Conservation (phyloP, 2,329 filamentous ascomycete species). For the Neodidymelliopsis sp. region DNA sequence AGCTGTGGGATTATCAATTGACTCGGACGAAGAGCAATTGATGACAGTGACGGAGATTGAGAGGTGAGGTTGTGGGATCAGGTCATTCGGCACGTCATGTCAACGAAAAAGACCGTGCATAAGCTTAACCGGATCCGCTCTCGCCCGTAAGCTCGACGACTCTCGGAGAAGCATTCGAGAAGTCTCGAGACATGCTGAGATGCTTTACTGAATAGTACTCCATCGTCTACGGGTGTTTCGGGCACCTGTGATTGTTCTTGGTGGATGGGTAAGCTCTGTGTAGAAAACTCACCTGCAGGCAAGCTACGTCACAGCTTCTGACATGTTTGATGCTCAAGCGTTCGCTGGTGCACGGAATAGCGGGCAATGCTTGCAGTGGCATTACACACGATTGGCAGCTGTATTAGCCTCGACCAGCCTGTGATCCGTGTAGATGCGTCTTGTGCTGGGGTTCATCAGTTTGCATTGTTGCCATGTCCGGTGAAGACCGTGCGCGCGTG, state of each 20-base stretch:
- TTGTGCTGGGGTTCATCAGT: not conserved
- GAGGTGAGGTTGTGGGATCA: constrained; percentile 9
- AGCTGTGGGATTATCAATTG: constrained; percentile 47
- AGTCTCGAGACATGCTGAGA: not conserved
- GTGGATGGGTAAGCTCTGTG: constrained; percentile 1
- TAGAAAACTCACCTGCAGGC: constrained; percentile 1
- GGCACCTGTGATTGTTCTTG: not conserved
- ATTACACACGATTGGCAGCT: not conserved
- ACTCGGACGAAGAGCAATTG: constrained; percentile 44
- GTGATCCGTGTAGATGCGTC: too few species aligned
- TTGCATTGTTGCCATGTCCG: constrained; percentile 2
- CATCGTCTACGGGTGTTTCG: not conserved
- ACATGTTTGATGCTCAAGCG: too few species aligned
- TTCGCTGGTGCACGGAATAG: too few species aligned
- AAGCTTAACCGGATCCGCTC: constrained; percentile 17
- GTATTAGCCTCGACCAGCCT: not conserved
- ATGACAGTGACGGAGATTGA: constrained; percentile 23
- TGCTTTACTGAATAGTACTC: not conserved
- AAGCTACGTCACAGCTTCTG: constrained; percentile 16
- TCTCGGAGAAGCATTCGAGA: not conserved
- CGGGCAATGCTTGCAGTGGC: not conserved
- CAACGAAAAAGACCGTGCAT: constrained; percentile 15
- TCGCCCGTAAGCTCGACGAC: constrained; percentile 7
- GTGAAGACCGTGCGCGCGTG: constrained; percentile 8
- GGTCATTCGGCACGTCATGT: constrained; percentile 19